Evolutionary conservation across 257 asterid genomes (phyloP), one percentile per base, ranked within the genome.

Genomic region (Solanum arcanum): DNA sequence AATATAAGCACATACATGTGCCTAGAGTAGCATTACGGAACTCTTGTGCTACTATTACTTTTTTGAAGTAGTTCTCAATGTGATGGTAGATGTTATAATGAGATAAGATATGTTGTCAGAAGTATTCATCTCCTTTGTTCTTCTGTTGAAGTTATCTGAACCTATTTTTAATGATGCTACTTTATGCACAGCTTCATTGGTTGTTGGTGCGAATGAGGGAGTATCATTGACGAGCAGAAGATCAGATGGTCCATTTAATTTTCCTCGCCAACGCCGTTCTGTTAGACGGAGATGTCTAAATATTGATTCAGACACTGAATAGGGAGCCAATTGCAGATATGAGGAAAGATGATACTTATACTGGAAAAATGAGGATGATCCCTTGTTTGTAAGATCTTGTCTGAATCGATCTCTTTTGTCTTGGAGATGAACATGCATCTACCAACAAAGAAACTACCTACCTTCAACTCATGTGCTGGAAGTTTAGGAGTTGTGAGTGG

Each of bases 201-300:
- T 93, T 88, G 93, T 87, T n/a, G 95, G 92, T 41, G 90, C 87
- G 93, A 92, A 91, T 83, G 92, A 90, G 47, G 90, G 89, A 78
- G 91, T 89, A 89, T 83, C 94, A 52, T 91, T 91, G 74, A 94
- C 93, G 93, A 83, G 88, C 33, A 86, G 92, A 91, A 92, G 97
- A 89, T 91, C 96, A 39, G 97, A 92, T 84, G 93, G 97, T 89
- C 98, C 99, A 44, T 92, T 96, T 89, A 86, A 91, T 35, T 91
- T 94, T 88, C 99, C 98, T 76, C 97, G 98, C 83, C 97, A 94
- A 88, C 91, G 93, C 83, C 99, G 99, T 84, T 96, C 99, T 86
- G 98, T 96, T 90, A 96, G 98, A 91, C 97, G 95, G 60, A 92
- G 97, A 91, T 90, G 90, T 83, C 90, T 92, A 49, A 91, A 93